Evolutionary conservation across 108 stramenopile species (phyloP), one percentile per base, ranked within the genome.

Genomic region (Cyclostephanos invisitatus): DNA sequence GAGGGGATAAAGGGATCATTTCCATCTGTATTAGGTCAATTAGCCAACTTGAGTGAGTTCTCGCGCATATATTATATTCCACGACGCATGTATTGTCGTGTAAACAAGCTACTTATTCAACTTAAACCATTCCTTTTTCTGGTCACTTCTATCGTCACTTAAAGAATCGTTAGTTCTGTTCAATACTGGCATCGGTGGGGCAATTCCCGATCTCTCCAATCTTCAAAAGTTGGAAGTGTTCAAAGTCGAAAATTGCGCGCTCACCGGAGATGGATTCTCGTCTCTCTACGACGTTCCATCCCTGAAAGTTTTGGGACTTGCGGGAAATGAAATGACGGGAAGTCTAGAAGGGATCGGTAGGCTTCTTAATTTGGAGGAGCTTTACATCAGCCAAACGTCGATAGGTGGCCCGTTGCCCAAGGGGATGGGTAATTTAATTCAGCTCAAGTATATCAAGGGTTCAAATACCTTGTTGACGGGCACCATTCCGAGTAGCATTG

Each of bases 191-290:
- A 20, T 73, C 6, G 47, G 25, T 12, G 79, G 79, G 21, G n/a
- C 44, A 29, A 76, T 80, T 47, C 79, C 79, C 27, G 10, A 68
- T 10, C 18, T 80, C 22, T 62, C 62, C 22, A 42, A 38, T 18
- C 69, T 80, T 12, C 47, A 69, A 42, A 38, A 70, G n/a, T 38
- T 80, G 21, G 64, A 79, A 68, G 70, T 79, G 1, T 64, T 89
- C 61, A 64, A 83, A 51, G 50, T 84, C n/a, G 75, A 72, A 54
- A 82, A 86, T 37, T 79, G 82, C 63, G 68, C 80, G 21, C 42
- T 81, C 25, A 55, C 62, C 7, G 80, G 80, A 0, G 49, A 22
- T 28, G 42, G 76, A 0, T 71, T 56, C 56, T 42, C 42, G 24
- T 44, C 37, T 27, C 58, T 76, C 1, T 80, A 60, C 55, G n/a